Base-by-base conservation (phyloP, 495 filamentous ascomycete species). In the Cercophora newfieldiana region DNA sequence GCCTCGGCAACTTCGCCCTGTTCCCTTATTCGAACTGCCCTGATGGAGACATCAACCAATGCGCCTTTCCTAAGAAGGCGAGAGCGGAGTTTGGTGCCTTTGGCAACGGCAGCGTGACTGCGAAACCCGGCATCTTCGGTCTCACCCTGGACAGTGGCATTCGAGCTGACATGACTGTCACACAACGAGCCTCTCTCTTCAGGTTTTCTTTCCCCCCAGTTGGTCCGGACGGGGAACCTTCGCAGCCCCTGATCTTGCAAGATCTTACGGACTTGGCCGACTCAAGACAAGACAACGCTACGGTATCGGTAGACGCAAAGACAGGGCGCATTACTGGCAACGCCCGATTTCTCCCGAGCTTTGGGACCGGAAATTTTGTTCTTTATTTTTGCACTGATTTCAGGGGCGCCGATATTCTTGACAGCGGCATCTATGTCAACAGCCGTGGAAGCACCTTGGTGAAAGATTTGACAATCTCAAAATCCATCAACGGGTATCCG, bases 1-100 rank as follows among this genome's bases (percentile, higher is more conserved):
- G 86, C 24, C 75, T 94, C 53, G 91, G 91, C 31, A 91, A 91
- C 75, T 93, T 93, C 60, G 85, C 90, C 5, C 78, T 93, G 1
- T 93, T 94, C 64, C 82, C 89, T 1, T 86, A 89, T 63, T 80
- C 84, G 21, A 77, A 82, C 57, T 94, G 91, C 64, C 83, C 86
- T 0, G 81, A 79, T n/a, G 83, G 89, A 56, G 84, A 90, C 64
- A 70, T 92, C 62, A 81, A 89, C 67, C 79, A 80, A 19, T 93
- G 90, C 71, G 80, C 77, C 21, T 93, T 86, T 72, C 83, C 86
- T 25, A 86, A 86, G 67, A 80, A 71, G 51, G 67, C 64, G 1
- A 72, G 81, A 0, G 69, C 69, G 22, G 65, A 55, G 0, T 74
- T 72, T 62, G 79, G 78, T 0, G 48, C 70, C 16, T 85, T 83